Evolutionary conservation across 495 filamentous ascomycete species (phyloP), one percentile per base, ranked within the genome.

Genomic region (Xylaria telfairii): DNA sequence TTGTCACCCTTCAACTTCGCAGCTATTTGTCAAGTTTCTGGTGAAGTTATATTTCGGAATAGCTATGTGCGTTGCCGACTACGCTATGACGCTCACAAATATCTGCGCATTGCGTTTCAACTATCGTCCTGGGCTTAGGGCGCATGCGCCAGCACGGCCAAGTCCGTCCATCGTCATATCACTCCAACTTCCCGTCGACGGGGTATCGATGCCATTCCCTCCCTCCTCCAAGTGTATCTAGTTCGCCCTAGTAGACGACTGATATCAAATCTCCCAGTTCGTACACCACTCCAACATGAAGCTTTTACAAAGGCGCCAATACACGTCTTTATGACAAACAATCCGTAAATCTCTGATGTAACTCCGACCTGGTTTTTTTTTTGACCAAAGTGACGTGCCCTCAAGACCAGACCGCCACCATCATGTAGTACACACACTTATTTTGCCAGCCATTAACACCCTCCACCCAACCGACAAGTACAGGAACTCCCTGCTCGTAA

Each of bases 41-140:
- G 32, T 54, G 56, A 21, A 37, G 32, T 39, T 59, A 21, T 59
- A n/a, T 34, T 39, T 59, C 32, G 32, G 56, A 59, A 37, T 10
- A 54, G 12, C 12, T 28, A 30, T 1, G 56, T 59, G 10, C 2
- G 15, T 57, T 12, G 6, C 56, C 19, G 30, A 39, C 56, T 10
- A 47, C 61, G 61, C 61, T 47, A 64, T 64, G 59, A 61, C 59
- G 19, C 56, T 64, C 61, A n/a, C 41, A 44, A 39, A n/a, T n/a
- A 64, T 64, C 61, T 46, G 61, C 47, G 61, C 61, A 41, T 46
- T n/a, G n/a, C 32, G 61, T 64, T 64, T 64, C 56, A 64, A 64
- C 41, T 32, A 39, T 30, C 24, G n/a, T 26, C 53, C 44, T 12
- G 9, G 17, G 15, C 17, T 9, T 17, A 32, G 32, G 30, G 17